Evolutionary conservation across 208 protist species (phyloP), one percentile per base, ranked within the genome.

Genomic region (Trypanosoma vivax): DNA sequence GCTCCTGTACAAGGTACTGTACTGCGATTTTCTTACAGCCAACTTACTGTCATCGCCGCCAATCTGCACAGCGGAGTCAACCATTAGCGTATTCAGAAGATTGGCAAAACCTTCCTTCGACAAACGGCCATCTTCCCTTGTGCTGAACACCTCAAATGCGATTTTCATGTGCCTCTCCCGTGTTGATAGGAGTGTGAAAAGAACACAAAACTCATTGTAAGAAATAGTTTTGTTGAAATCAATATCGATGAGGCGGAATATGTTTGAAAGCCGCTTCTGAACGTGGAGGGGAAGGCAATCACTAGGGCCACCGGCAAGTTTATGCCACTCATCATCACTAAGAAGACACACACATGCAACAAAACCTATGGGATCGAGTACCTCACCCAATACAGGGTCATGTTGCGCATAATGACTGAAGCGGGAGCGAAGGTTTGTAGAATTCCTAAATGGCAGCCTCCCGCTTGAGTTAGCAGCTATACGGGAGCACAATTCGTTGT

Each of bases 201-300:
- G 58, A 11, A 89, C 66, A 24, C 79, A 73, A 48, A 85, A 89
- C 39, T 89, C 76, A 1, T 70, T 69, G 51, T 89, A 89, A 28
- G 63, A 50, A 31, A 89, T 72, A 9, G 23, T 47, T n/a, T 61
- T 65, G 37, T 58, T 70, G 27, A 58, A 10, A 52, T 89, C 65
- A 29, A 81, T 38, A 50, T 85, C 81, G 10, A 89, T 57, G 47
- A 64, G 50, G 14, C 59, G 18, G 50, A 85, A 83, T 35, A 83
- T 51, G 34, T 64, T 24, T 5, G 42, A 34, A 0, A 64, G 24
- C 16, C 37, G 14, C n/a, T 56, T 14, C 29, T 40, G 48, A 7
- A 43, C 30, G 33, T 56, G 39, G 5, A 18, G 10, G 19, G 49
- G 19, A 27, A 47, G 33, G 6, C 30, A 23, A 25, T 38, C 24